Conservation (phyloP, 1,139 yeast genomes). For the Kurtzmaniella natalensis region DNA sequence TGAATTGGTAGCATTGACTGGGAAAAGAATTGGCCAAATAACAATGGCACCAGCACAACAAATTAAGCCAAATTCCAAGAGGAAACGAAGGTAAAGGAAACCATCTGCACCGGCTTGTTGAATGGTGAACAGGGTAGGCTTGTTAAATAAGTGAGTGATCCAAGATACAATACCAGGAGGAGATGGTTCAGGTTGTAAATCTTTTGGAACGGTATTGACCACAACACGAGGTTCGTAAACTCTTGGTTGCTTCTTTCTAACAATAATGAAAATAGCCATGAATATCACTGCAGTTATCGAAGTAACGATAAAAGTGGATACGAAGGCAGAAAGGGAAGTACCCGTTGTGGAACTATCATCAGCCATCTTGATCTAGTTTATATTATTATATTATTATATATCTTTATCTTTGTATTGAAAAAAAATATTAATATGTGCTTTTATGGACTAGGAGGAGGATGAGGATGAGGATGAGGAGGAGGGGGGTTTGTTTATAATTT, state of each 20-base stretch:
- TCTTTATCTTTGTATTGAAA: too few relatives aligned
- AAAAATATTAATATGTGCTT: too few relatives aligned
- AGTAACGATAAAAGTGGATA: slow-evolving; percentile 37
- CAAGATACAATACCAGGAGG: slow-evolving; percentile 55
- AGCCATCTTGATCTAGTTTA: slow-evolving; percentile 5
- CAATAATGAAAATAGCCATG: slow-evolving; percentile 49
- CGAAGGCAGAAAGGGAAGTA: slow-evolving; percentile 36
- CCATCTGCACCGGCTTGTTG: slow-evolving; percentile 81
- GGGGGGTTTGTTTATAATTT: too few relatives aligned
- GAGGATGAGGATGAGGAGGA: background rate
- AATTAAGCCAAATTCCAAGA: slow-evolving; percentile 57
- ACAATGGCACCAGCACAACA: slow-evolving; percentile 61
- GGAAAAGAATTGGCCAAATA: slow-evolving; percentile 74
- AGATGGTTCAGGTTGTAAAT: slow-evolving; percentile 48
- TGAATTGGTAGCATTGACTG: slow-evolving; percentile 86
- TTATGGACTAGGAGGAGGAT: too few relatives aligned
- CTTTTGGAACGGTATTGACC: slow-evolving; percentile 39
- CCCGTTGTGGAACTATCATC: slow-evolving; percentile 1
- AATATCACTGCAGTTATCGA: slow-evolving; percentile 53
- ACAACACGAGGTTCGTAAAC: slow-evolving; percentile 78
- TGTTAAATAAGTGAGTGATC: slow-evolving; percentile 46
- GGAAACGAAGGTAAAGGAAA: slow-evolving; percentile 75
- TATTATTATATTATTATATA: background rate
- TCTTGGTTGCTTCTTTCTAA: slow-evolving; percentile 62
- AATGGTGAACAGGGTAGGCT: slow-evolving; percentile 65